Conservation (phyloP, 768 basidiomycete genomes). For the Solioccasus polychromus region DNA sequence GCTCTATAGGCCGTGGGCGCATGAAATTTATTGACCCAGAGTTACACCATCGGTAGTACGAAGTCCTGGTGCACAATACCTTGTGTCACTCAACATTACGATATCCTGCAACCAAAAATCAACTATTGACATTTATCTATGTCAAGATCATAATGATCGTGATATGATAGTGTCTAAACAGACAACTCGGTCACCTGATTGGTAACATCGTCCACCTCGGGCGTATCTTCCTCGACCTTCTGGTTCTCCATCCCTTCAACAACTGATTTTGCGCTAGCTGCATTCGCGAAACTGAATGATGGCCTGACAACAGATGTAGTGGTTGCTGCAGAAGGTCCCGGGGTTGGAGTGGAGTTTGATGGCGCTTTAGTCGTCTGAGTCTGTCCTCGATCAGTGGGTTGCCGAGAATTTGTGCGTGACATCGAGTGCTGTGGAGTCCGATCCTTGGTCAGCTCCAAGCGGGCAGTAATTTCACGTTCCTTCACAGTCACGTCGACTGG, state of each 20-base stretch:
- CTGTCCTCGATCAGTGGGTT: constrained; percentile 43
- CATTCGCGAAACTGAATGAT: constrained; percentile 78
- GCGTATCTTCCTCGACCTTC: constrained; percentile 8
- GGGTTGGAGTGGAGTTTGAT: constrained; percentile 19
- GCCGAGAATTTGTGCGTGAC: constrained; percentile 49
- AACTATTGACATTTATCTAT: neutral
- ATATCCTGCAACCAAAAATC: constrained; percentile 3
- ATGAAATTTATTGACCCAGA: constrained; percentile 71
- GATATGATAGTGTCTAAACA: constrained; percentile 17
- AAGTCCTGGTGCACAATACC: neutral
- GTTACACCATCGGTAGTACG: constrained; percentile 28
- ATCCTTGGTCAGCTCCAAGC: constrained; percentile 45
- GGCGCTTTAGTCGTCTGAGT: constrained; percentile 31
- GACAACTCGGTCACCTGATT: constrained; percentile 18
- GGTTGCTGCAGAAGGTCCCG: constrained; percentile 28
- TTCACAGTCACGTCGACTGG: constrained; percentile 81
- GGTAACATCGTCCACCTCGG: constrained; percentile 8
- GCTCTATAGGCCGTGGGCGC: constrained; percentile 59
- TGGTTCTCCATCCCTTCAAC: constrained; percentile 17
- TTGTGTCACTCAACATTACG: no score
- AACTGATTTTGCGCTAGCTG: constrained; percentile 44
- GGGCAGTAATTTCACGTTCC: constrained; percentile 73
- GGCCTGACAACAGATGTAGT: constrained; percentile 57
- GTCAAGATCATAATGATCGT: constrained; percentile 3
- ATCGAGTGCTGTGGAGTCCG: constrained; percentile 38